Evolutionary conservation across 2,329 filamentous ascomycete species (phyloP), one percentile per base, ranked within the genome.

Genomic region (Alternaria sp.): DNA sequence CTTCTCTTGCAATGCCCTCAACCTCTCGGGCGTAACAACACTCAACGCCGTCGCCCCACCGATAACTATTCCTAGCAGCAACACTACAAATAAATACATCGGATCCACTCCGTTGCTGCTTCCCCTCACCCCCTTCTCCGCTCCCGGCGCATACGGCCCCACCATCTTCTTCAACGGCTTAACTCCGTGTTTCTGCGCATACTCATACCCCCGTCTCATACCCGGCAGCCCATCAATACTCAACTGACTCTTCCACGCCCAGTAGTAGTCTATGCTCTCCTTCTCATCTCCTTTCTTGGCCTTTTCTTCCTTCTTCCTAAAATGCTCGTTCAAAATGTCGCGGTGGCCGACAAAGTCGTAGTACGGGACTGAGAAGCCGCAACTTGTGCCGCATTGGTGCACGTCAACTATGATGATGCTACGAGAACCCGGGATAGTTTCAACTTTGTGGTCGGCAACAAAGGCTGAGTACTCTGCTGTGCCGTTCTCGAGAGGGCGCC

Each of bases 151-250:
- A 48, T 69, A 70, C 26, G 66, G 66, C 1, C 79, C 79, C 7
- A 81, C 74, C 77, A 81, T 80, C 68, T 83, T 83, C 69, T 76
- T 78, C 44, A 82, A 63, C 14, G 81, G 81, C 62, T 66, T 68
- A 1, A 83, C 72, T 0, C 63, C 67, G 34, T 82, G 70, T 47
- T 67, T 64, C 54, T 75, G 70, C n/a, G 73, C 79, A 41, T 70
- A 77, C 7, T 75, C 69, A 8, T 78, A 69, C 0, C 77, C 81
- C 20, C 73, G 66, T 67, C 78, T 77, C 78, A 81, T 80, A 0
- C 77, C 81, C 0, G 81, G 81, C 26, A 83, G 66, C 0, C 81
- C 81, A 62, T 83, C 81, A 26, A 82, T 78, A 34, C 75, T 79
- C 57, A 75, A 72, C 18, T 80, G 76, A 34, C 76, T 79, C 67